These are phyloP conservation scores for Mitragyna speciosa DNA, from an alignment of 257 asterid species.

Conservation along the genomic window DNA sequence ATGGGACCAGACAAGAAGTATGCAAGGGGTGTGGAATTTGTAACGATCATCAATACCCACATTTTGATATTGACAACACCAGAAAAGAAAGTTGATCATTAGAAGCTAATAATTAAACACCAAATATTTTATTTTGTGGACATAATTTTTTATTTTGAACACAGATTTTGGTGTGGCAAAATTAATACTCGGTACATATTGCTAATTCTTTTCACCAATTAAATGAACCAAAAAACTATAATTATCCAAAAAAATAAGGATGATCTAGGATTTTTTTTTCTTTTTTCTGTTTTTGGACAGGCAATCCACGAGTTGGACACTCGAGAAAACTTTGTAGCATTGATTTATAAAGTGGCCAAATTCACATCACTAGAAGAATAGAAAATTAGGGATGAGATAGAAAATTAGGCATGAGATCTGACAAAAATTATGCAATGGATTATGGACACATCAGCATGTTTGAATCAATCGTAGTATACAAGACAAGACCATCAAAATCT, in stretches of 20 bases:
- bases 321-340: background rate
- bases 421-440: background rate
- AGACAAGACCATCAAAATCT: background rate
- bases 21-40: background rate
- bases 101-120: background rate
- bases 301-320: background rate
- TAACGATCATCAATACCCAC: background rate
- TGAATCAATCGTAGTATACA: background rate
- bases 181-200: background rate
- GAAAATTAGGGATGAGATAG: too few relatives aligned
- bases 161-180: background rate
- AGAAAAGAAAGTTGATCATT: too few relatives aligned
- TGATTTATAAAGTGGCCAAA: too few relatives aligned
- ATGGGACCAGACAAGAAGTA: too few relatives aligned
- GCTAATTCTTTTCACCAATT: background rate
- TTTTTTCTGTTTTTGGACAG: too few relatives aligned
- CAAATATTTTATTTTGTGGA: background rate
- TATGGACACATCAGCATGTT: background rate
- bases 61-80: background rate
- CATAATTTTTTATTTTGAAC: background rate
- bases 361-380: too few relatives aligned
- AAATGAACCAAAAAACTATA: too few relatives aligned
- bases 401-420: background rate
- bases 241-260: too few relatives aligned
- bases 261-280: too few relatives aligned